Base-by-base conservation (phyloP, 371 early-diverging fungal species). In the Apophysomyces trapeziformis region DNA sequence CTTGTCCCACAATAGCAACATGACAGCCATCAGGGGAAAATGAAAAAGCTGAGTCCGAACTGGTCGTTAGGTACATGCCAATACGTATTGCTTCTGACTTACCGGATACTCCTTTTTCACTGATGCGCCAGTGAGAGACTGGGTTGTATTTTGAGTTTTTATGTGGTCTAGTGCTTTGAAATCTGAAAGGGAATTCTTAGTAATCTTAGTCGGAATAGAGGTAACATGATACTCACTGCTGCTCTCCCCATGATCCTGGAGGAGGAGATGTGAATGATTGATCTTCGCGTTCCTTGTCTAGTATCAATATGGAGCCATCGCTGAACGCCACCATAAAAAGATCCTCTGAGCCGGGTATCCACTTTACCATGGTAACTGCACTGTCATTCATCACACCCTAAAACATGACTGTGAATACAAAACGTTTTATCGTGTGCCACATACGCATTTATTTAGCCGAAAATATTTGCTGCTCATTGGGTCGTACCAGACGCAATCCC, bases 291-390 rank as follows among this genome's bases (percentile, higher is more conserved):
- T 90, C 90, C 68, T 92, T 92, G 75, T 96, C 96, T 82, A 93
- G 88, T n/a, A 93, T 71, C 69, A 95, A 68, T 5, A 95, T 80
- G 16, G 85, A 78, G 3, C 93, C 94, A 73, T 92, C 90, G 1
- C 85, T 86, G 58, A 89, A 92, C 0, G 94, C 84, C 0, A 85
- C 96, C 73, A 96, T 83, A 71, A 97, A 96, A 69, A 87, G 73
- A 12, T 80, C 89, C 58, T 95, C 95, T 0, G 95, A 93, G 1
- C 90, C 93, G 1, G 97, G 97, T 60, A 97, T 75, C 98, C 98
- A 98, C 75, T 87, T 88, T 13, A 96, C 85, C 78, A 85, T 87
- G 0, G 89, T 90, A 9, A 93, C 96, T 9, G 85, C 78, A 4
- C 84, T 74, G 50, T 78, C 77, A 60, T 92, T 89, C 68, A 93